phyloP scores from a whole-genome alignment of 805 yeast species.

The Hanseniaspora clermontiae region DNA sequence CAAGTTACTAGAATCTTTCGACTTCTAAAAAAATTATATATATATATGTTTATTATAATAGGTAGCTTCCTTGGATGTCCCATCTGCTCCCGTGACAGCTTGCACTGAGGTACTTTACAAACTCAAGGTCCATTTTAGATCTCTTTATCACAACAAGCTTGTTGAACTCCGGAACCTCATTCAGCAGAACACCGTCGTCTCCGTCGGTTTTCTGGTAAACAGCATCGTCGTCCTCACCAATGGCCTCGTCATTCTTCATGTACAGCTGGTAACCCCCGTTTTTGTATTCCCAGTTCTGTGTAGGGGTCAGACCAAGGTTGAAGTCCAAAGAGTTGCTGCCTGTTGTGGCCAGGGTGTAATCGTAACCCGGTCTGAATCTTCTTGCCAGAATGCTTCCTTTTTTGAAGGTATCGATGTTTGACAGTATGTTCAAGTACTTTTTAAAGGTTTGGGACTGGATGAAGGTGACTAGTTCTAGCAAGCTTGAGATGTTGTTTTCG shows the following conservation, averaged over 20 bases:
- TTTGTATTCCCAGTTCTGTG: slow-evolving; percentile 83
- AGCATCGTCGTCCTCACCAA: slow-evolving; percentile 67
- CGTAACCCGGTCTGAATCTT: slow-evolving; percentile 89
- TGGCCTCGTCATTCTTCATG: slow-evolving; percentile 51
- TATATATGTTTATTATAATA: slow-evolving; percentile 3
- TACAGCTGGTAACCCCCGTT: slow-evolving; percentile 89
- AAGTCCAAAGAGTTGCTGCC: slow-evolving; percentile 50
- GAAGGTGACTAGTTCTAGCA: slow-evolving; percentile 46
- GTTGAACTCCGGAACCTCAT: slow-evolving; percentile 77
- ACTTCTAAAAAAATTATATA: not conserved
- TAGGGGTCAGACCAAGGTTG: slow-evolving; percentile 70
- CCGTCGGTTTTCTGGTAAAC: slow-evolving; percentile 50
- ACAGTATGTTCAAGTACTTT: slow-evolving; percentile 53
- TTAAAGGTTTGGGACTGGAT: slow-evolving; percentile 50
- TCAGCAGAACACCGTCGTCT: slow-evolving; percentile 65
- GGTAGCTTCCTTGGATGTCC: slow-evolving; percentile 43
- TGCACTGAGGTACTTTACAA: slow-evolving; percentile 81
- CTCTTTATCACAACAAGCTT: slow-evolving; percentile 61
- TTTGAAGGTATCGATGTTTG: slow-evolving; percentile 43
- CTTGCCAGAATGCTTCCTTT: slow-evolving; percentile 62
- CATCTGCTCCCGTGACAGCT: slow-evolving; percentile 84
- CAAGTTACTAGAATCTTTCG: slow-evolving; percentile 11
- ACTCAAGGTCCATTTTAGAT: slow-evolving; percentile 77
- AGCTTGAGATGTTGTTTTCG: slow-evolving; percentile 17
- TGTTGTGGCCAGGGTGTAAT: slow-evolving; percentile 78